Base-by-base conservation (phyloP, 805 yeast genomes). In the Cyberlindnera euphorbiae region DNA sequence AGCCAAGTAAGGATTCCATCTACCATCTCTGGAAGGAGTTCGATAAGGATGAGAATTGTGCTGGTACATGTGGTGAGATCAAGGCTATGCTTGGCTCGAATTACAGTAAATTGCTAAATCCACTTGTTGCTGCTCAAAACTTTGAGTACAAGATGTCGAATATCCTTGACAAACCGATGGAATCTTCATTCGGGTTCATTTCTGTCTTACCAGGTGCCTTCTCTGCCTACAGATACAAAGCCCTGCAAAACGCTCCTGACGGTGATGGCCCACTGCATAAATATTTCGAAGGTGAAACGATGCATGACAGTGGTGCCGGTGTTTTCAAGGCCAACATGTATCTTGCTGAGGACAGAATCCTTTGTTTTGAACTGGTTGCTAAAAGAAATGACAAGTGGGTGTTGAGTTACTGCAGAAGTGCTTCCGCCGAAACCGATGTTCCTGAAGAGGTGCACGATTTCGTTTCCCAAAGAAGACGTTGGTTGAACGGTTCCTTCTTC, bases 41-140 rank as follows among this genome's bases (percentile, higher is more conserved):
- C 55, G 77, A 75, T 44, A 69, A 68, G 42, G 71, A 79, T 49
- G 82, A 87, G 2, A 73, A 77, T 36, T 94, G 90, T 15, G 98
- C 95, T 3, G 98, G 98, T 26, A 95, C 97, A 2, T 90, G 98
- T 75, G 98, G 98, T 36, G 97, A 93, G 57, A 90, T 93, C 61
- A 81, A 78, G 46, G 94, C 93, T 0, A 79, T 82, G 59, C 64
- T 89, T 36, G 97, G 97, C 3, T 66, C 65, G 16, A 69, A 66
- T 10, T 73, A 68, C 42, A 59, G 54, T 31, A 67, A 71, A 30
- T 63, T 90, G 29, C 46, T 79, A 12, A 90, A 90, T 55, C 97
- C 98, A 8, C 62, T 90, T 38, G 90, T 90, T 8, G 96, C 97
- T 3, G 94, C 97, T 0, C 97, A 93, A 59, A 90, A 90, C 60